phyloP scores from a whole-genome alignment of 2,329 filamentous ascomycete species.

The Pseudocercospora cruenta region DNA sequence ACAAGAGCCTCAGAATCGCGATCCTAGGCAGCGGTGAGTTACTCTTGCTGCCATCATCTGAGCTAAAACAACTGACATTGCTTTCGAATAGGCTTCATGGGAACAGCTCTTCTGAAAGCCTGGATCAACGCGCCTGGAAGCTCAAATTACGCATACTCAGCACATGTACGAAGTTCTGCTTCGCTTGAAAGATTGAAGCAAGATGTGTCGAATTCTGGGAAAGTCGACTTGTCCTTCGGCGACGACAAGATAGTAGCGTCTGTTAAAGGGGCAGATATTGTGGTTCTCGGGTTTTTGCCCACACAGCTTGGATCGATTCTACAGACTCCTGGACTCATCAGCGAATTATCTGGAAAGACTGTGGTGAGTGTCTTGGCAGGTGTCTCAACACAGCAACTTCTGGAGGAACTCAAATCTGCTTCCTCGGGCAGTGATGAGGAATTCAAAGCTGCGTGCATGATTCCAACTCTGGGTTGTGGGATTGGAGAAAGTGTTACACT shows the following conservation, averaged over 20 bases:
- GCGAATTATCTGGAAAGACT: slow-evolving; percentile 24
- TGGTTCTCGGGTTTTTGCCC: slow-evolving; percentile 29
- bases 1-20: not conserved
- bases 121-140: slow-evolving; percentile 12
- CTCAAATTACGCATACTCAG: slow-evolving; percentile 18
- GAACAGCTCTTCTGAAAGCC: slow-evolving; percentile 30
- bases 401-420: slow-evolving; percentile 11
- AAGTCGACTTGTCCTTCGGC: slow-evolving; percentile 14
- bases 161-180: slow-evolving; percentile 18
- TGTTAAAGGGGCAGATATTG: slow-evolving; percentile 21
- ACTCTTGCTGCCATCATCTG: not conserved
- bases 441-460: slow-evolving; percentile 26
- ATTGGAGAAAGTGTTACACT: slow-evolving; percentile 29
- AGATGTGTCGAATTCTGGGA: slow-evolving; percentile 10
- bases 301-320: slow-evolving; percentile 21
- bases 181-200: slow-evolving; percentile 19
- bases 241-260: slow-evolving; percentile 15
- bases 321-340: slow-evolving; percentile 15
- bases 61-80: not conserved
- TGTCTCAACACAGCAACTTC: slow-evolving; percentile 24
- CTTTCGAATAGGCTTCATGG: slow-evolving; percentile 28
- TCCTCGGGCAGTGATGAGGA: not conserved
- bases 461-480: slow-evolving; percentile 30
- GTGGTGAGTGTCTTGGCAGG: slow-evolving; percentile 31
- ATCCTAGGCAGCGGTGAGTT: not conserved